phyloP scores from a whole-genome alignment of 495 filamentous ascomycete genomes.

The Neurospora hispaniola region DNA sequence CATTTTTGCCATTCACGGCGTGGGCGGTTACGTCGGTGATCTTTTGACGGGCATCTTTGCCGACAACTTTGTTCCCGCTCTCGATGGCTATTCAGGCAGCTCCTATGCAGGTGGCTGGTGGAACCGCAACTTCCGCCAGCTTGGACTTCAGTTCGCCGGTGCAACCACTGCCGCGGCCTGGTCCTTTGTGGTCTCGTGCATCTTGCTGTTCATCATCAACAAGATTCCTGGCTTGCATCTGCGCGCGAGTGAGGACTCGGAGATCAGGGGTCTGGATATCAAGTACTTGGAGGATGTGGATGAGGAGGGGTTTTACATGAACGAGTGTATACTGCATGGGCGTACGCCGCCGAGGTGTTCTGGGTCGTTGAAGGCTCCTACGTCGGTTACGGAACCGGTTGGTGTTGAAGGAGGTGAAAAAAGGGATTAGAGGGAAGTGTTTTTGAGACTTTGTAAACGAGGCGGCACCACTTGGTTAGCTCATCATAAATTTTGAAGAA shows the following conservation, averaged over 20 bases:
- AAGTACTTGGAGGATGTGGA: slow-evolving; percentile 25
- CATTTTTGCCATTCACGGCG: slow-evolving; percentile 69
- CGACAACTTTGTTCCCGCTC: slow-evolving; percentile 44
- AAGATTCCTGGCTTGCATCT: slow-evolving; percentile 63
- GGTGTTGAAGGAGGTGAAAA: background rate
- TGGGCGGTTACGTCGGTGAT: slow-evolving; percentile 70
- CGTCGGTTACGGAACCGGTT: background rate
- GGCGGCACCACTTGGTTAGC: background rate
- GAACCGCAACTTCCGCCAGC: slow-evolving; percentile 54
- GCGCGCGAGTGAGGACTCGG: slow-evolving; percentile 60
- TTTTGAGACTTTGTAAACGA: background rate
- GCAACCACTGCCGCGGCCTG: slow-evolving; percentile 63
- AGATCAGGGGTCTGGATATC: slow-evolving; percentile 70
- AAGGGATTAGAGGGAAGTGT: background rate
- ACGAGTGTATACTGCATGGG: background rate
- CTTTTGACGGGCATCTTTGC: slow-evolving; percentile 71
- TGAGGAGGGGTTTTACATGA: slow-evolving; percentile 5
- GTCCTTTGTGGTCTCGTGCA: slow-evolving; percentile 64
- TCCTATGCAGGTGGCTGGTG: slow-evolving; percentile 39
- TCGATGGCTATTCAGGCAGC: slow-evolving; percentile 57
- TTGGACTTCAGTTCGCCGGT: slow-evolving; percentile 69
- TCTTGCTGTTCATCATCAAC: slow-evolving; percentile 71
- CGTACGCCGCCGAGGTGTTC: background rate
- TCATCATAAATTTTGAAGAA: background rate
- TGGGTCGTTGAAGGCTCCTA: background rate